phyloP scores from a whole-genome alignment of 2,329 filamentous ascomycete species.

The Rhynchosporium agropyri region DNA sequence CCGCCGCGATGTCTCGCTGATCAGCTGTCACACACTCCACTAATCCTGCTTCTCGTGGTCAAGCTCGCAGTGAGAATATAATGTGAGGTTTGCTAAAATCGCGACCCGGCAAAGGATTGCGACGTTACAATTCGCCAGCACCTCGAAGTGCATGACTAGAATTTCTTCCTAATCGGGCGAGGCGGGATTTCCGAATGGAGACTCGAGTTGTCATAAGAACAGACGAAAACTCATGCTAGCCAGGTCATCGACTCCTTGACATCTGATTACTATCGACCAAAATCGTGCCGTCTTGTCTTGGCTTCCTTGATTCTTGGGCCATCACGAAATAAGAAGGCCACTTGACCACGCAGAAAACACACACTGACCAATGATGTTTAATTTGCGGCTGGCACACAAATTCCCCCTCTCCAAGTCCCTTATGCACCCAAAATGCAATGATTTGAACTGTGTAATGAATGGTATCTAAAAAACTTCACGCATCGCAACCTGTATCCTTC shows the following conservation, averaged over 20 bases:
- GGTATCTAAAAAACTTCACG: background rate
- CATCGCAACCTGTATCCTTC: background rate
- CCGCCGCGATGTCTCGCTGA: background rate
- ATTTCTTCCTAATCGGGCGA: background rate
- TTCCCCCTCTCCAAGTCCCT: no score
- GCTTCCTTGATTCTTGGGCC: no score
- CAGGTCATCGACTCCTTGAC: no score
- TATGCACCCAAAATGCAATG: background rate
- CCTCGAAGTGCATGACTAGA: background rate
- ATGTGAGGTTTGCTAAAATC: background rate
- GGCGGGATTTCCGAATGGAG: background rate
- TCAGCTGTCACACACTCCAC: constrained; percentile 10
- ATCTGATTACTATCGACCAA: no score
- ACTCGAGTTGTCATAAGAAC: background rate
- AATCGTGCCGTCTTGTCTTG: no score
- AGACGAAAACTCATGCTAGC: no score
- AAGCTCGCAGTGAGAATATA: background rate
- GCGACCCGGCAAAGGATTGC: constrained; percentile 12
- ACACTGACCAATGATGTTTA: no score
- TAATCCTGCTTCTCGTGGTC: constrained; percentile 6
- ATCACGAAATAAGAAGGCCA: no score
- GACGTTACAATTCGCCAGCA: constrained; percentile 25
- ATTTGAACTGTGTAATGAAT: constrained; percentile 4
- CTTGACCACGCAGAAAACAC: no score
- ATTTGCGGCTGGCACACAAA: no score